Base-by-base conservation (phyloP, 768 basidiomycete genomes). In the Amanita phalloides region DNA sequence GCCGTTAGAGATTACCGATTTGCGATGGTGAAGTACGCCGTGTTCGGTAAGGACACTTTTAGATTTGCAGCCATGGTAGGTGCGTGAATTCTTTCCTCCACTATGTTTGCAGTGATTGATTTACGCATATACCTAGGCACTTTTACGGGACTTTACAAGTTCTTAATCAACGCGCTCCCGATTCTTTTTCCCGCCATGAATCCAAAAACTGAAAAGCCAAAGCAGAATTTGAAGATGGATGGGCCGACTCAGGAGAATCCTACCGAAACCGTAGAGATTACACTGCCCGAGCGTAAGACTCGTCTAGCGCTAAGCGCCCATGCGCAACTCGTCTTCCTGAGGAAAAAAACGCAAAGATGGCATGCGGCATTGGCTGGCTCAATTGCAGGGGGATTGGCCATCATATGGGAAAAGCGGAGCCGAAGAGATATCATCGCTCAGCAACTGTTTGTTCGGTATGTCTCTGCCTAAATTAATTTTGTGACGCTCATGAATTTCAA, bases 61-160 rank as follows among this genome's bases (percentile, higher is more conserved):
- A 72, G 93, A 17, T 94, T 95, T 56, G 89, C 84, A 3, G 81
- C 84, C 0, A 94, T 94, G 90, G 71, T 97, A 35, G 91, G 90
- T 83, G 55, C 25, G 64, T 45, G 36, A 30, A 41, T n/a, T 30
- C 2, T 13, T 23, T 26, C 21, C 35, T n/a, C 32, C n/a, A 14
- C 1, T 51, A 54, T 51, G 6, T 38, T 45, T 21, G 20, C 45
- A 55, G 23, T 30, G 6, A 4, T 17, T 14, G 21, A 37, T 26
- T 28, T 36, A 37, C 35, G 46, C 36, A 35, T 48, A 25, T 39
- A 9, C 55, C 5, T 21, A 87, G 87, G 82, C 20, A 79, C 83
- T 0, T 91, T 92, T 56, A 83, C 85, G 1, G 72, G 80, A 1
- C 57, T 90, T 5, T 93, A 94, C 68, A 90, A 87, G 62, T 74